Conservation (phyloP, 179 eudicot species). For the Silene vulgaris region DNA sequence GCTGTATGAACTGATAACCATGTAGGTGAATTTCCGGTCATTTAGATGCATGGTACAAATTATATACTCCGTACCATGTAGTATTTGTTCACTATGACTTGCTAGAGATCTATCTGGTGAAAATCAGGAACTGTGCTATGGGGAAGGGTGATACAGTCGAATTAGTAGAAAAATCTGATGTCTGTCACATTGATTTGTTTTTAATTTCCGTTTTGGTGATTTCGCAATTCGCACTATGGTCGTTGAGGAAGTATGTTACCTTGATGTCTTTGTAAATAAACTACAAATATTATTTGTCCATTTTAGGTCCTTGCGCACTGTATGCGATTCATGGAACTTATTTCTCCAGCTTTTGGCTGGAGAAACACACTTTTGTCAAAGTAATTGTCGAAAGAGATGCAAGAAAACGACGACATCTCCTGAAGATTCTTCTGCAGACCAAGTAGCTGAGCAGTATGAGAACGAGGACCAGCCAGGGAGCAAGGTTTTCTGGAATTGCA, state of each 20-base stretch:
- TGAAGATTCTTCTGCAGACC: slow-evolving; percentile 25
- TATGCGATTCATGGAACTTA: slow-evolving; percentile 56
- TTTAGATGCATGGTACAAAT: background rate
- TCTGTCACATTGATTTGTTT: background rate
- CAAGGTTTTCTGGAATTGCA: slow-evolving; percentile 22
- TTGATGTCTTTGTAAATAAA: background rate
- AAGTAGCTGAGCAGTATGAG: slow-evolving; percentile 21
- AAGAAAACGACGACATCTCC: slow-evolving; percentile 44
- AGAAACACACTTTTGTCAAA: slow-evolving; percentile 21
- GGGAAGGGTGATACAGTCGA: background rate
- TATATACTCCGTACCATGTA: background rate
- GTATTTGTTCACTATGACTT: slow-evolving; percentile 5
- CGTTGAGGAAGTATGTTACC: background rate
- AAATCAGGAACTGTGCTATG: background rate
- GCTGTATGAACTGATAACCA: background rate
- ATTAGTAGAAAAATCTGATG: background rate
- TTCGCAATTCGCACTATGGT: too few relatives aligned
- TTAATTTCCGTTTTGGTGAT: background rate
- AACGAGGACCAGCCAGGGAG: slow-evolving; percentile 19
- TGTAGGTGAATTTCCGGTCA: background rate
- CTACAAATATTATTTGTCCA: background rate
- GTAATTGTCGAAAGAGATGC: slow-evolving; percentile 15
- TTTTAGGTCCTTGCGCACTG: slow-evolving; percentile 60
- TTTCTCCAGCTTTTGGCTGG: slow-evolving; percentile 42
- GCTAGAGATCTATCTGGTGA: background rate